Evolutionary conservation across 2,329 filamentous ascomycete genomes (phyloP).

Genomic region (Colletotrichum euphorbiae): DNA sequence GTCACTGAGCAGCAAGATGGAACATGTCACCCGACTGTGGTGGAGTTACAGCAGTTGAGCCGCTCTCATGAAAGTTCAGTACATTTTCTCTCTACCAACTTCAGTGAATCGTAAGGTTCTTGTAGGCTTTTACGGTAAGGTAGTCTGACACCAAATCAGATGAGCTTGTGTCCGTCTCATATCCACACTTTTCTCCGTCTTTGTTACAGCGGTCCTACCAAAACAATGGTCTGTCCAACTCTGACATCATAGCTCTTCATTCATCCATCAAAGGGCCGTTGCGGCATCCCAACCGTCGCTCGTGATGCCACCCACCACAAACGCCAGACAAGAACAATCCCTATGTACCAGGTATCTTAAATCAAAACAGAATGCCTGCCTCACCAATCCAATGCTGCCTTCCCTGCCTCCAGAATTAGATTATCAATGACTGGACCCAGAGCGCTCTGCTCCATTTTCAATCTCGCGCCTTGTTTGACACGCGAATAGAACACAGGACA

Average conservation of each 20-base stretch:
- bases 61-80: neutral
- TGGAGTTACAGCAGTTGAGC: neutral
- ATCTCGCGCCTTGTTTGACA: constrained; percentile 68
- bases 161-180: neutral
- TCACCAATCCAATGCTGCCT: constrained; percentile 51
- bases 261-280: neutral
- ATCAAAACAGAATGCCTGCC: neutral
- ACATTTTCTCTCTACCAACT: too few relatives aligned
- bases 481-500: constrained; percentile 92
- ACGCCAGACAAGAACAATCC: neutral
- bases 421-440: constrained; percentile 49
- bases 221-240: neutral
- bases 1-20: constrained; percentile 10
- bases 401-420: constrained; percentile 46
- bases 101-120: too few relatives aligned
- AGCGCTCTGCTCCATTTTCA: constrained; percentile 53
- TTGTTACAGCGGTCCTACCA: neutral
- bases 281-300: neutral
- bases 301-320: neutral
- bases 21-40: neutral
- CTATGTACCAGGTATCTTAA: neutral
- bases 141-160: constrained; percentile 4
- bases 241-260: constrained; percentile 24
- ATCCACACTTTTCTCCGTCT: neutral
- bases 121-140: too few relatives aligned